Evolutionary conservation across 179 eudicot species (phyloP), one percentile per base, ranked within the genome.

Genomic region (Silene noctiflora): DNA sequence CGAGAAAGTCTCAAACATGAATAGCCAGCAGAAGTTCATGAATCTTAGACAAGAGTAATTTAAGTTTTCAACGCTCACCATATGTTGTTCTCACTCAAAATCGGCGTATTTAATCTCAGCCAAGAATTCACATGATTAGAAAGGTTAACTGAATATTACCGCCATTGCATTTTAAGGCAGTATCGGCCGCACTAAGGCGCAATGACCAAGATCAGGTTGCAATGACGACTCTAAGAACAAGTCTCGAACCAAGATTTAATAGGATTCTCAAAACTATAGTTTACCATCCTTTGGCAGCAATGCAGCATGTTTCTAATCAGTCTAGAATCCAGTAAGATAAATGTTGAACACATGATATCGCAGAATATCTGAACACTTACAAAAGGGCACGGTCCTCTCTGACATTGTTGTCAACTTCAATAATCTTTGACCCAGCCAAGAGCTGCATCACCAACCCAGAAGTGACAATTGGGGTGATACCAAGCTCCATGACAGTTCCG

Each of bases 391-490:
- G 92, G 73, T 92, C 97, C 82, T 92, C 97, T 4, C 92, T 88
- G 56, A 92, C 91, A 77, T 87, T 92, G 89, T 92, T 90, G 83
- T 92, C 97, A 48, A 92, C 97, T 77, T 92, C 92, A 75, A 92
- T 92, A 56, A 92, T 92, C 80, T 92, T 92, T 14, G 97, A 90
- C 39, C 97, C 96, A 81, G 93, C 92, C 82, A 92, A 82, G 61
- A 92, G 94, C 70, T 92, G 97, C 97, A 92, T 90, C 77, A 92
- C 97, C 73, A 92, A 71, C 69, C 95, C 95, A 79, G 97, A 89
- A 1, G 97, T 91, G 75, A 92, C 96, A 77, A 92, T 91, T 27
- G 96, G 97, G 39, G 97, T 92, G 84, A 92, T 92, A 62, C 97
- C 97, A 13, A 92, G 87, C 82, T 92, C 97, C 97, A 92, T 92